Evolutionary conservation across 371 early-diverging fungal genomes (phyloP).

Genomic region (Saksenaea oblongispora): DNA sequence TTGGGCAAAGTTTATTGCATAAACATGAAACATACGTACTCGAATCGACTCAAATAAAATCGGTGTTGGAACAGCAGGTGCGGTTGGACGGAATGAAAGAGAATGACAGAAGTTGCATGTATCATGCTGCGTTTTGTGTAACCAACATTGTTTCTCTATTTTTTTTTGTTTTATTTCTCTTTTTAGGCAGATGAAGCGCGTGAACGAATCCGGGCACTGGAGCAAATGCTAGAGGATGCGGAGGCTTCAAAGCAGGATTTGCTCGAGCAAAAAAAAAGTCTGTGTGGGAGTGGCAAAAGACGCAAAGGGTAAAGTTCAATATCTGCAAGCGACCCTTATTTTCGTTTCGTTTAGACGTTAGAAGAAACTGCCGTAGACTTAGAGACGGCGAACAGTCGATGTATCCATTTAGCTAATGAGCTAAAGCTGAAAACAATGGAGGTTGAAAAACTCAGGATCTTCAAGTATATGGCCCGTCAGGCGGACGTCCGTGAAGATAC

Average conservation of each 20-base stretch:
- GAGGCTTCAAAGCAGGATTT: slow-evolving; percentile 28
- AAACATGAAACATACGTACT: slow-evolving; percentile 39
- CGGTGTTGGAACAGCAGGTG: slow-evolving; percentile 29
- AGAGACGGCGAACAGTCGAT: slow-evolving; percentile 28
- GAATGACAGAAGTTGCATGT: background rate
- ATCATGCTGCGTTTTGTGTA: slow-evolving; percentile 20
- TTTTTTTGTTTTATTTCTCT: slow-evolving; percentile 1
- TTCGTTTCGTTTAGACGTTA: slow-evolving; percentile 21
- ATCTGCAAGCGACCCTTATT: background rate
- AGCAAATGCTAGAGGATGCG: slow-evolving; percentile 23
- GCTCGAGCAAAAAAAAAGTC: slow-evolving; percentile 28
- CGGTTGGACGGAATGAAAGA: slow-evolving; percentile 7
- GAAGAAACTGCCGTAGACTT: slow-evolving; percentile 33
- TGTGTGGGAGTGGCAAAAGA: slow-evolving; percentile 37
- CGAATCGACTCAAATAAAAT: slow-evolving; percentile 29
- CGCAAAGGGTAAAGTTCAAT: slow-evolving; percentile 29
- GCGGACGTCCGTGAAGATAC: slow-evolving; percentile 31
- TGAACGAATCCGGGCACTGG: slow-evolving; percentile 21
- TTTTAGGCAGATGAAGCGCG: slow-evolving; percentile 30
- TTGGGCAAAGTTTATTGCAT: slow-evolving; percentile 40
- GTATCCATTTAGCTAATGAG: slow-evolving; percentile 23
- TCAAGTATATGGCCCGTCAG: slow-evolving; percentile 28
- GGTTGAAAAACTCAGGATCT: slow-evolving; percentile 27
- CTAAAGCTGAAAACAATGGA: slow-evolving; percentile 24
- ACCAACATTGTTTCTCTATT: slow-evolving; percentile 11